Evolutionary conservation across 2,329 filamentous ascomycete genomes (phyloP).

Genomic region (Alternaria burnsii): DNA sequence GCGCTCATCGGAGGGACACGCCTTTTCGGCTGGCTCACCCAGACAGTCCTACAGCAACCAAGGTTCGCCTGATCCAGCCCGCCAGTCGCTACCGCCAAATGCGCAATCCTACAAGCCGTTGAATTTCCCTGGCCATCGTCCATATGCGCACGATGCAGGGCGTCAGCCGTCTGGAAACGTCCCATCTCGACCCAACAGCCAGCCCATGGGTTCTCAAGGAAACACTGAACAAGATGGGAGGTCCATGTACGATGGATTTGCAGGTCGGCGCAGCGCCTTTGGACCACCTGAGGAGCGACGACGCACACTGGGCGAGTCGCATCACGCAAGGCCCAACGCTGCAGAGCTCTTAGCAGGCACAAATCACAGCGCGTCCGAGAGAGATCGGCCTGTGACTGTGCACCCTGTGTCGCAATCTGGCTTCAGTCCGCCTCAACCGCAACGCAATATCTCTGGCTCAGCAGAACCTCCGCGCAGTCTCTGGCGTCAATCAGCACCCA

Average conservation of each 20-base stretch:
- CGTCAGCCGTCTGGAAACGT: conserved; percentile 37
- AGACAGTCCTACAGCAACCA: conserved; percentile 45
- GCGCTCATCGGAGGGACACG: conserved; percentile 39
- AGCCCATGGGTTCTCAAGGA: conserved; percentile 44
- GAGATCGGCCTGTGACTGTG: conserved; percentile 50
- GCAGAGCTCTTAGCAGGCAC: conserved; percentile 42
- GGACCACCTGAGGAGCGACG: conserved; percentile 45
- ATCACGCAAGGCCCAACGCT: conserved; percentile 44
- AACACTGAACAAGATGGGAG: conserved; percentile 34
- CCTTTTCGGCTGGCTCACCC: conserved; percentile 43
- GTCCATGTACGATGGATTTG: conserved; percentile 33
- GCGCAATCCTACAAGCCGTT: conserved; percentile 47
- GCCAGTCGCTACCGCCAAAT: conserved; percentile 41
- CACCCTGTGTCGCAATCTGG: conserved; percentile 51
- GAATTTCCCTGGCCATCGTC: conserved; percentile 40
- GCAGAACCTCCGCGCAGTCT: conserved; percentile 36
- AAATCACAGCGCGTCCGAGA: conserved; percentile 30
- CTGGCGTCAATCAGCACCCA: conserved; percentile 43
- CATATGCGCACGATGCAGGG: conserved; percentile 42
- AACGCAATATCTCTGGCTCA: conserved; percentile 25
- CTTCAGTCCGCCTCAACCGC: conserved; percentile 49
- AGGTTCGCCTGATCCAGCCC: conserved; percentile 47
- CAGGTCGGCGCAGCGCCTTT: conserved; percentile 37
- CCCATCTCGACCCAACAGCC: conserved; percentile 53
- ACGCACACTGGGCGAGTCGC: conserved; percentile 47